phyloP scores from a whole-genome alignment of 768 basidiomycete genomes.

The Boletus vermiculosoides region DNA sequence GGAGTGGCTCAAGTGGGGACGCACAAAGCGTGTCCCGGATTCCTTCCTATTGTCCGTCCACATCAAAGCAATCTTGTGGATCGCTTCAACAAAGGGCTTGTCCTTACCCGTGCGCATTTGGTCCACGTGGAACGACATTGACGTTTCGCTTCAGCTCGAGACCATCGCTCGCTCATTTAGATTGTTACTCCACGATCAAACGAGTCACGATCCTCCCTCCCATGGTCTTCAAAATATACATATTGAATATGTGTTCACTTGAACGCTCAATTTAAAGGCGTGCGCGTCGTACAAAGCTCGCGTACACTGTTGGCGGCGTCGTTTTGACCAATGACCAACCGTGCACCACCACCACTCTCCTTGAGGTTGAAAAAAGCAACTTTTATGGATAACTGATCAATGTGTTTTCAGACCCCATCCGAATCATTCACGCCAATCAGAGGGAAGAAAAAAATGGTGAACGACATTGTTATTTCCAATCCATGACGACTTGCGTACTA shows the following conservation, averaged over 20 bases:
- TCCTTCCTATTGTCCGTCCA: neutral
- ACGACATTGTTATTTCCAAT: neutral
- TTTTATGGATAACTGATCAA: too few relatives aligned
- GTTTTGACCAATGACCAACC: too few relatives aligned
- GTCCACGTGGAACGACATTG: neutral
- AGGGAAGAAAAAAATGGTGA: neutral
- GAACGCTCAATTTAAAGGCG: neutral
- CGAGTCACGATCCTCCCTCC: neutral
- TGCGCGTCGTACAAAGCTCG: neutral
- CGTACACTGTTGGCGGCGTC: too few relatives aligned
- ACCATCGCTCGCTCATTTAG: neutral
- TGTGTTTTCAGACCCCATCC: neutral
- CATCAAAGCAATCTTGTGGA: neutral
- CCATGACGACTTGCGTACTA: neutral
- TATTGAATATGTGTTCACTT: too few relatives aligned
- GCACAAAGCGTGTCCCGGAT: too few relatives aligned
- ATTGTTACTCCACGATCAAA: too few relatives aligned
- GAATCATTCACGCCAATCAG: neutral
- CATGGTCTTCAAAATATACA: neutral
- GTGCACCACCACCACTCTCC: too few relatives aligned
- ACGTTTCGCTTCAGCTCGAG: neutral
- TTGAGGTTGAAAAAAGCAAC: too few relatives aligned
- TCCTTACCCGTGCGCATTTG: neutral
- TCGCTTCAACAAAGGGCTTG: neutral
- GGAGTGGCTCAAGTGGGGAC: neutral